Evolutionary conservation across 1,284 basidiomycete genomes (phyloP).

Genomic region (Ustilago bromivora): DNA sequence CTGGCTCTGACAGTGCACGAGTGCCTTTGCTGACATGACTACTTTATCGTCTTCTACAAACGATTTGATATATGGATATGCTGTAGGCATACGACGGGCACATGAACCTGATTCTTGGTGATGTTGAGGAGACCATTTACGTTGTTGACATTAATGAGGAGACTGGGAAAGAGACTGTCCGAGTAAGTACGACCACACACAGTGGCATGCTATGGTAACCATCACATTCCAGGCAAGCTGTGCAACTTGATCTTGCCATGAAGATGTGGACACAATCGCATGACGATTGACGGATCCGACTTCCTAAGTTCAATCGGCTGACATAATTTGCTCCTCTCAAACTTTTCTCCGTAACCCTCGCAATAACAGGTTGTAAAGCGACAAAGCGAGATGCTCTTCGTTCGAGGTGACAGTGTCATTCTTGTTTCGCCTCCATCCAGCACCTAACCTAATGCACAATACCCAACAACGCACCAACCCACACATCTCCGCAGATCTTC

Average conservation of each 20-base stretch:
- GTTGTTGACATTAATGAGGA: slow-evolving; percentile 70
- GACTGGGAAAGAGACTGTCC: slow-evolving; percentile 70
- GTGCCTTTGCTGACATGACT: background rate
- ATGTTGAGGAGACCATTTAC: slow-evolving; percentile 84
- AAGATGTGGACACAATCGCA: too few species aligned
- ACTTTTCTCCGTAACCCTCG: background rate
- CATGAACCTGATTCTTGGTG: slow-evolving; percentile 98
- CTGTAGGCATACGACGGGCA: slow-evolving; percentile 90
- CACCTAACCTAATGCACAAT: slow-evolving; percentile 16
- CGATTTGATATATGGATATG: background rate
- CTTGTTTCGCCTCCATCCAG: slow-evolving; percentile 65
- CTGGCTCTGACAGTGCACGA: background rate
- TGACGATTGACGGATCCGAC: too few species aligned
- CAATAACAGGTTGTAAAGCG: slow-evolving; percentile 83
- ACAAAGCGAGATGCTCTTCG: slow-evolving; percentile 97
- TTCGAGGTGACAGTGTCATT: slow-evolving; percentile 78
- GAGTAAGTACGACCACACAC: slow-evolving; percentile 67
- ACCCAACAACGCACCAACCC: background rate
- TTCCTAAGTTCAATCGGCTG: background rate
- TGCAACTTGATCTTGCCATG: too few species aligned
- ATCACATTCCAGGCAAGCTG: too few species aligned
- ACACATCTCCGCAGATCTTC: background rate
- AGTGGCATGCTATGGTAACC: too few species aligned
- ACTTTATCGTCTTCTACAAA: too few species aligned
- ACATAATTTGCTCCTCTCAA: background rate